Percentiles rank a stretch among this genome's conserved stretches.
Conservation (phyloP, 1,139 yeast species). For the Candida sp. region DNA sequence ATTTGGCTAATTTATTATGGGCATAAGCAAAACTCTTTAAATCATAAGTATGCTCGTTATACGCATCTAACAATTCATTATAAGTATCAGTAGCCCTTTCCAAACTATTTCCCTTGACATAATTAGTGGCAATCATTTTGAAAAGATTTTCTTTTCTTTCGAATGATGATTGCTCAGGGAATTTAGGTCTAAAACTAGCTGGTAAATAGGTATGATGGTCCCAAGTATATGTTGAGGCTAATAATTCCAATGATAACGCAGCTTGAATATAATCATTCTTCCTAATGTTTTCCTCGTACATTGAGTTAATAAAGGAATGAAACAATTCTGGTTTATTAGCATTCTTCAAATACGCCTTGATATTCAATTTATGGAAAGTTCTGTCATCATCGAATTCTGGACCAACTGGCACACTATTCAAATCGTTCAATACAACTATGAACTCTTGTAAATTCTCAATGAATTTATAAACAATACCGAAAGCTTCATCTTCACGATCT, state of each 20-base stretch:
- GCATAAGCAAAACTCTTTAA: slow-evolving; percentile 74
- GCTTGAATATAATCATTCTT: slow-evolving; percentile 76
- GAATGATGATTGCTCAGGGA: slow-evolving; percentile 78
- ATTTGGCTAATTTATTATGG: slow-evolving; percentile 63
- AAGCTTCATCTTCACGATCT: slow-evolving; percentile 69
- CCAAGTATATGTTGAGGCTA: slow-evolving; percentile 82
- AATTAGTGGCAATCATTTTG: slow-evolving; percentile 70
- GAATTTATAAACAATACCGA: slow-evolving; percentile 47
- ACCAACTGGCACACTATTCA: slow-evolving; percentile 73
- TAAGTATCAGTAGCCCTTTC: slow-evolving; percentile 78
- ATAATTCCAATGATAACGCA: slow-evolving; percentile 72
- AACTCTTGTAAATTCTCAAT: slow-evolving; percentile 61
- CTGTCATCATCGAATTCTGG: slow-evolving; percentile 87
- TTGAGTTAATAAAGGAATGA: slow-evolving; percentile 71
- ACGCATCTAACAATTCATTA: slow-evolving; percentile 74
- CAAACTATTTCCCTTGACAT: slow-evolving; percentile 67
- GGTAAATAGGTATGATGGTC: slow-evolving; percentile 57
- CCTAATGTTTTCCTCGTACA: slow-evolving; percentile 62
- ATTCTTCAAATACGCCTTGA: slow-evolving; percentile 73
- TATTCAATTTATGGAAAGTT: slow-evolving; percentile 74
- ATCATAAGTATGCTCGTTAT: slow-evolving; percentile 72
- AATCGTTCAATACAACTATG: slow-evolving; percentile 62
- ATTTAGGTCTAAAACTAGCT: slow-evolving; percentile 59
- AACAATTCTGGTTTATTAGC: slow-evolving; percentile 80
- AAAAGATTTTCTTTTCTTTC: slow-evolving; percentile 75